Percentiles rank a stretch among this genome's conserved stretches.
phyloP scores from a whole-genome alignment of 768 basidiomycete species.

The Naematelia aurantialba region DNA sequence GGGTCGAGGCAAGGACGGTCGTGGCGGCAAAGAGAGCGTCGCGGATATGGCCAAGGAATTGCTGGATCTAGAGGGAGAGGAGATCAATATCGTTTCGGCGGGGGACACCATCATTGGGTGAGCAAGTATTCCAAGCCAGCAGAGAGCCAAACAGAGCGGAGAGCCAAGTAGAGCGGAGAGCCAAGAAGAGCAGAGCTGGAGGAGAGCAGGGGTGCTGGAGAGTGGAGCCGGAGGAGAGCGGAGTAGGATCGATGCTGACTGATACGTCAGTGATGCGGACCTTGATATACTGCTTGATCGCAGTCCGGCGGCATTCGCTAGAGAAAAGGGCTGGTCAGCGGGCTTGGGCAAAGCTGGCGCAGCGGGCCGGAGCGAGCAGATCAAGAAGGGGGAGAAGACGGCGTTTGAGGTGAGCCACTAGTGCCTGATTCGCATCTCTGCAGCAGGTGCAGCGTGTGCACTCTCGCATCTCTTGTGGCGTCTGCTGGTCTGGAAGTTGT shows the following conservation, averaged over 20 bases:
- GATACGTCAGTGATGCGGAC: slow-evolving; percentile 66
- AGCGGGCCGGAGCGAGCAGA: slow-evolving; percentile 27
- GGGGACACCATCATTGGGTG: slow-evolving; percentile 64
- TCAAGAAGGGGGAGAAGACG: slow-evolving; percentile 43
- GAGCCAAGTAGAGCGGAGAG: no score
- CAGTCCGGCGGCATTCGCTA: slow-evolving; percentile 43
- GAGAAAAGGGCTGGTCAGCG: slow-evolving; percentile 47
- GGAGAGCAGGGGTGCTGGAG: background rate
- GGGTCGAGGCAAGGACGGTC: slow-evolving; percentile 29
- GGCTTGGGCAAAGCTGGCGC: slow-evolving; percentile 34
- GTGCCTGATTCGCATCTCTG: no score
- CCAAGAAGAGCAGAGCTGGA: background rate
- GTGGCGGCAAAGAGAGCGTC: slow-evolving; percentile 62
- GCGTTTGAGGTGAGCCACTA: slow-evolving; percentile 40
- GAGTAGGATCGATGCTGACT: slow-evolving; percentile 12
- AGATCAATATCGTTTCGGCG: slow-evolving; percentile 77
- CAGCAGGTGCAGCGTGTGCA: no score
- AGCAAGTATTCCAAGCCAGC: no score
- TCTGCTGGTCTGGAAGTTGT: background rate
- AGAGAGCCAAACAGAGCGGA: background rate
- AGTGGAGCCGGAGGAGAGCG: no score
- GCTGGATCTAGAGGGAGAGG: slow-evolving; percentile 75
- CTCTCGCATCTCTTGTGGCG: background rate
- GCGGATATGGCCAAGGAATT: slow-evolving; percentile 76
- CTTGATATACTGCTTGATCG: slow-evolving; percentile 77